Evolutionary conservation across 768 basidiomycete species (phyloP).

Genomic region (Pleurotus salmoneostramineus): DNA sequence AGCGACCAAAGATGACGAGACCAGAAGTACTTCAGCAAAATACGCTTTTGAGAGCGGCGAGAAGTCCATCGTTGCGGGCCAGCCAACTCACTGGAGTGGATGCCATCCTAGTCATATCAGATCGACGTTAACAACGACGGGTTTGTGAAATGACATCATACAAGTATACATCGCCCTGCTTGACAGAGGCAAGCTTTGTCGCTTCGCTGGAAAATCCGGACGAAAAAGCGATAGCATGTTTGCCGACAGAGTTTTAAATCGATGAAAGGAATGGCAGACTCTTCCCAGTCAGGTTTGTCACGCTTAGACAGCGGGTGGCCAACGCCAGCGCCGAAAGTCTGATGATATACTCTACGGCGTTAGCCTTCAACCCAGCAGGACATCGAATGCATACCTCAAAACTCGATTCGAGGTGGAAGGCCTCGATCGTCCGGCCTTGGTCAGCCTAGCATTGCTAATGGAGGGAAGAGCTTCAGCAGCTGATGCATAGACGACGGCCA

Average conservation of each 20-base stretch:
- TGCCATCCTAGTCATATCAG: constrained; percentile 21
- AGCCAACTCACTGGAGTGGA: constrained; percentile 33
- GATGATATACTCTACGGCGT: constrained; percentile 2
- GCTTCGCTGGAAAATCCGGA: constrained; percentile 21
- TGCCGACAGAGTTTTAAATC: constrained; percentile 18
- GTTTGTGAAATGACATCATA: neutral
- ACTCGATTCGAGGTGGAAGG: constrained; percentile 31
- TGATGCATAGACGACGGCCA: constrained; percentile 25
- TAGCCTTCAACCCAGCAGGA: neutral
- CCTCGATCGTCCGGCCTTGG: constrained; percentile 24
- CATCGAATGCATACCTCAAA: constrained; percentile 22
- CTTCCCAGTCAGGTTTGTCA: constrained; percentile 16
- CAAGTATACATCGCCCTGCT: constrained; percentile 19
- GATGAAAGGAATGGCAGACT: constrained; percentile 21
- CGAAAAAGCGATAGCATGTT: constrained; percentile 16
- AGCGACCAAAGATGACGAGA: no score
- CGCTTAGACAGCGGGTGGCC: constrained; percentile 25
- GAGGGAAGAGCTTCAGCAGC: constrained; percentile 20
- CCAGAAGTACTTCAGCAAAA: no score
- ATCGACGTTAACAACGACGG: neutral
- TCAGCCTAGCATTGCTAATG: constrained; percentile 21
- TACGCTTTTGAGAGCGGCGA: constrained; percentile 39
- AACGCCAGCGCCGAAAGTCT: constrained; percentile 27
- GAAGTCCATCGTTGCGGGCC: constrained; percentile 35
- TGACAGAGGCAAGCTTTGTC: constrained; percentile 22